Evolutionary conservation across 768 basidiomycete species (phyloP), one percentile per base, ranked within the genome.

Genomic region (Russula foetens): DNA sequence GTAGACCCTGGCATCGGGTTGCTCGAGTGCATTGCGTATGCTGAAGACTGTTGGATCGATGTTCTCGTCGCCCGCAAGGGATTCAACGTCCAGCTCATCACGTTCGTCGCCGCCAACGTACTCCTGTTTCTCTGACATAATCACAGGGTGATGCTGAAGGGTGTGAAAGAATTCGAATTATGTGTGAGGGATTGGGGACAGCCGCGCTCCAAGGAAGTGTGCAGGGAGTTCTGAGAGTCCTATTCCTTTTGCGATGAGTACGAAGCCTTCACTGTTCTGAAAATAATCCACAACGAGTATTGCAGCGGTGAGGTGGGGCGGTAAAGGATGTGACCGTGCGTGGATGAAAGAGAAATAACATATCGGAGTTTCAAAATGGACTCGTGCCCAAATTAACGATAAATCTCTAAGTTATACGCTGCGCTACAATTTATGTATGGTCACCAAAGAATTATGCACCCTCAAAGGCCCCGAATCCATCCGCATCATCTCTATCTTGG

Each of bases 1-100:
- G 38, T 69, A 70, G 29, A 69, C 51, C 50, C 54, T 59, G 3
- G 69, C 68, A 12, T 58, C 45, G 3, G 69, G 69, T 14, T 67
- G 63, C 17, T 63, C 54, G 24, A 70, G 62, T 15, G 63, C 64
- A 7, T 56, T 56, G n/a, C 67, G 67, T 28, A 70, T 58, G 65
- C 63, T 58, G 35, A 70, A 70, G 46, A 58, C 51, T 23, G n/a
- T 44, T 19, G 53, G 51, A 29, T 65, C 58, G 45, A 63, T 63
- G 5, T 63, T 65, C 33, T 63, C 64, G 0, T 67, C 61, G n/a
- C 57, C 49, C 21, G 61, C 7, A 46, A 51, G 53, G 24, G 67
- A 67, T 21, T 67, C 61, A 29, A 55, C 23, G 9, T 62, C 61
- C 17, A 62, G 39, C 21, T 62, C 61, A 48, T 62, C 61, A 3